Percentiles rank a stretch among this genome's conserved stretches.
Evolutionary conservation across 2,329 filamentous ascomycete genomes (phyloP).

Genomic region (Elsinoe ampelina): DNA sequence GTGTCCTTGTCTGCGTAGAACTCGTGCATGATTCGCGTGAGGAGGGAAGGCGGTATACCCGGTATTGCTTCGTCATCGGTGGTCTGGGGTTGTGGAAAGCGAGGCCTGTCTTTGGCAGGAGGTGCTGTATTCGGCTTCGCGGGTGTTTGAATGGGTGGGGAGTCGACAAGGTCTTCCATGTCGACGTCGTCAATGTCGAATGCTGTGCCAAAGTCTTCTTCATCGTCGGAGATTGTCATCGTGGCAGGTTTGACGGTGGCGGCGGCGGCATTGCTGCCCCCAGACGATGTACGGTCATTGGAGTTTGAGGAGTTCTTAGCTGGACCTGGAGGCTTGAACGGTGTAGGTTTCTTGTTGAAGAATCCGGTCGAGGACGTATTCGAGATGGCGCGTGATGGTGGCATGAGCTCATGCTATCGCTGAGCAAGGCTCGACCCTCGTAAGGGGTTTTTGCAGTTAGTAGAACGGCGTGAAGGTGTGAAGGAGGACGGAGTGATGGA

Average conservation of each 20-base stretch:
- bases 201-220: constrained; percentile 8
- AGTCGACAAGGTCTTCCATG: background rate
- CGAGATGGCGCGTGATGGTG: background rate
- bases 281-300: background rate
- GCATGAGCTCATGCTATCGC: background rate
- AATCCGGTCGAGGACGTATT: background rate
- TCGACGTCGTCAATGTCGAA: constrained; percentile 9
- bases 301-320: background rate
- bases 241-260: background rate
- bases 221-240: constrained; percentile 12
- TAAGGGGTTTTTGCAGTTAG: no score
- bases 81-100: background rate
- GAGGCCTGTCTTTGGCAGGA: background rate
- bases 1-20: constrained; percentile 64
- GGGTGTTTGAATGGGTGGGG: background rate
- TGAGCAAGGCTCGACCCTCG: no score
- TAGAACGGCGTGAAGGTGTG: no score
- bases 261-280: background rate
- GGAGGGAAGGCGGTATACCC: constrained; percentile 60
- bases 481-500: no score
- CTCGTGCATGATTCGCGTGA: constrained; percentile 69
- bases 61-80: constrained; percentile 17
- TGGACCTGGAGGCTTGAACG: constrained; percentile 13
- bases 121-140: background rate
- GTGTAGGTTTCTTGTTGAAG: constrained; percentile 2